Percentiles rank a stretch among this genome's conserved stretches.
phyloP scores from a whole-genome alignment of 2,329 filamentous ascomycete genomes.

The Pyrenophora tritici-repentis region DNA sequence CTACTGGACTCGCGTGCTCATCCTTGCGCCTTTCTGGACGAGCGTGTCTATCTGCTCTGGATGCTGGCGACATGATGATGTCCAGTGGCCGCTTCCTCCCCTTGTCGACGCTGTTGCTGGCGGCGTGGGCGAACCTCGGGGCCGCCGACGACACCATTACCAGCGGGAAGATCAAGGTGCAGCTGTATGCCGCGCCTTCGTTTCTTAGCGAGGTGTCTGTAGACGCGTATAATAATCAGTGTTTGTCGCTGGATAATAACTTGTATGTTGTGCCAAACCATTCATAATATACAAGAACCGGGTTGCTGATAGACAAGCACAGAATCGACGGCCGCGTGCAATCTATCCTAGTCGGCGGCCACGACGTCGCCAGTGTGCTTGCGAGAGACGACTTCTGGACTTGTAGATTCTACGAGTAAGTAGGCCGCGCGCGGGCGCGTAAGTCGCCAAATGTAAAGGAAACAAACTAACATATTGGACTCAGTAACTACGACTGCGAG shows the following conservation, averaged over 20 bases:
- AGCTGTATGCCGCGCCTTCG: conserved; percentile 40
- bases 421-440: background rate
- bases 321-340: conserved; percentile 44
- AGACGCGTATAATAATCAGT: conserved; percentile 37
- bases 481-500: conserved; percentile 41
- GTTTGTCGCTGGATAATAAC: conserved; percentile 41
- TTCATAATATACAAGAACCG: no score
- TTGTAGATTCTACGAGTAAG: conserved; percentile 45
- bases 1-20: no score
- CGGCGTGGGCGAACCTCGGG: conserved; percentile 9
- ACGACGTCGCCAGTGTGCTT: conserved; percentile 32
- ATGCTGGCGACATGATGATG: conserved; percentile 20
- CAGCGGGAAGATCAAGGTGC: conserved; percentile 39
- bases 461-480: background rate
- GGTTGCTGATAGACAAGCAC: background rate
- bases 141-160: conserved; percentile 28
- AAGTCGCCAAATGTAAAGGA: no score
- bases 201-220: conserved; percentile 40
- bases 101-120: conserved; percentile 4
- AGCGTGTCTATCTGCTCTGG: background rate
- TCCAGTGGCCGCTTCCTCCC: conserved; percentile 8
- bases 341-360: conserved; percentile 39
- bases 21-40: background rate
- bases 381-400: conserved; percentile 38
- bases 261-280: conserved; percentile 24